Conservation (phyloP, 306 rosid species). For the Quercus agrifolia region DNA sequence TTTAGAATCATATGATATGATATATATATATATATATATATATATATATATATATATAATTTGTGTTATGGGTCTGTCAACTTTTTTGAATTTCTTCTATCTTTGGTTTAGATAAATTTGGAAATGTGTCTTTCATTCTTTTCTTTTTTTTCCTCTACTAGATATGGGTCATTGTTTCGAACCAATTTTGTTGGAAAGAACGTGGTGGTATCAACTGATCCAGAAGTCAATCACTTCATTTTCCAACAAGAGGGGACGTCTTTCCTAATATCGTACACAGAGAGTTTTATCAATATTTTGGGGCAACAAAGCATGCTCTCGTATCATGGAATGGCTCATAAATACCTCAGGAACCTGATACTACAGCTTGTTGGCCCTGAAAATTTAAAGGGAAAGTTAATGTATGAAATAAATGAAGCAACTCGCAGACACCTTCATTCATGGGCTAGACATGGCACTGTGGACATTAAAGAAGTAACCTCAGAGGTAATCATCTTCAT, state of each 20-base stretch:
- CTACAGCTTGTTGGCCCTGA: constrained; percentile 3
- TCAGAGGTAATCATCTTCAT: not conserved
- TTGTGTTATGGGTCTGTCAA: too few relatives aligned
- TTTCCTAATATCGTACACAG: not conserved
- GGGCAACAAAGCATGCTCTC: not conserved
- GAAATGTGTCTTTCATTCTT: too few relatives aligned
- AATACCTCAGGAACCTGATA: constrained; percentile 10
- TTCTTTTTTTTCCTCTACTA: not conserved
- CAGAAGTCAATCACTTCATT: not conserved
- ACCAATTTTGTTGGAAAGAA: not conserved
- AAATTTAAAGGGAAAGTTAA: not conserved
- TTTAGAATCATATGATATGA: too few relatives aligned
- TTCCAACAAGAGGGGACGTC: not conserved
- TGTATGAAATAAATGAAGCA: not conserved
- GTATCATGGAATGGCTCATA: not conserved
- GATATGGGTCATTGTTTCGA: constrained; percentile 2
- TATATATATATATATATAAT: too few relatives aligned
- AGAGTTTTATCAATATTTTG: not conserved
- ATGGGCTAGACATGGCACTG: not conserved
- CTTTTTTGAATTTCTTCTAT: too few relatives aligned
- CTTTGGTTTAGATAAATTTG: too few relatives aligned
- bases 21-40: too few relatives aligned
- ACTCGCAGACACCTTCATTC: not conserved
- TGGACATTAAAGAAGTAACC: not conserved
- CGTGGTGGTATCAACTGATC: not conserved